Conservation (phyloP, 2,329 filamentous ascomycete species). For the Hysterium pulicare region DNA sequence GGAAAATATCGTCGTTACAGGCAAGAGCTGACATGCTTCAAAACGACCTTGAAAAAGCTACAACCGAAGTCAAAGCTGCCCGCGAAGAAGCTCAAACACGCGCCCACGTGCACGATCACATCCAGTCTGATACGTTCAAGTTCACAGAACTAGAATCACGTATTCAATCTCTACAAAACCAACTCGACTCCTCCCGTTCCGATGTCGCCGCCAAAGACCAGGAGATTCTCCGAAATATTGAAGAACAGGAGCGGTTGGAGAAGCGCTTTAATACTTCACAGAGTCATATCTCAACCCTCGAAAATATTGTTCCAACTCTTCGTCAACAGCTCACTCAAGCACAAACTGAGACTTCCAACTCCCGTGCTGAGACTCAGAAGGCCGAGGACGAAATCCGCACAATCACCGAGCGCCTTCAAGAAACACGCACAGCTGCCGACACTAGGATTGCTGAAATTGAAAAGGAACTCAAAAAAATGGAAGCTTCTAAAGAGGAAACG, state of each 20-base stretch:
- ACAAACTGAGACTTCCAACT: slow-evolving; percentile 23
- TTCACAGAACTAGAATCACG: slow-evolving; percentile 21
- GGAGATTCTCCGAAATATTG: slow-evolving; percentile 19
- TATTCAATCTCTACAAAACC: slow-evolving; percentile 18
- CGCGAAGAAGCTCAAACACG: slow-evolving; percentile 20
- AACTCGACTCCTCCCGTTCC: slow-evolving; percentile 18
- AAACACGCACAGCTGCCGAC: slow-evolving; percentile 24
- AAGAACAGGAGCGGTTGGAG: slow-evolving; percentile 24
- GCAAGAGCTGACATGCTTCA: slow-evolving; percentile 23
- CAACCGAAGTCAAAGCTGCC: slow-evolving; percentile 19
- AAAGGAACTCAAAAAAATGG: slow-evolving; percentile 25
- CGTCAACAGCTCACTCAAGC: slow-evolving; percentile 32
- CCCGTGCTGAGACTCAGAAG: slow-evolving; percentile 22
- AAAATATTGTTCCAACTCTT: slow-evolving; percentile 21
- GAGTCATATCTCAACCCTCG: slow-evolving; percentile 28
- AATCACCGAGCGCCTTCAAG: slow-evolving; percentile 22
- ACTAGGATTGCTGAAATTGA: slow-evolving; percentile 27
- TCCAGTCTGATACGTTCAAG: background rate
- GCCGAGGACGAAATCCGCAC: slow-evolving; percentile 24
- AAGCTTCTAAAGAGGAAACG: slow-evolving; percentile 23
- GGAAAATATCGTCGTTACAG: slow-evolving; percentile 24
- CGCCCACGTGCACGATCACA: slow-evolving; percentile 5
- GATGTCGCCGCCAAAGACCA: slow-evolving; percentile 23
- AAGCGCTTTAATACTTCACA: slow-evolving; percentile 23
- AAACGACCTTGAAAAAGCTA: slow-evolving; percentile 23